Percentiles rank a stretch among this genome's conserved stretches.
Conservation (phyloP, 768 basidiomycete genomes). For the Tylopilus sp. region DNA sequence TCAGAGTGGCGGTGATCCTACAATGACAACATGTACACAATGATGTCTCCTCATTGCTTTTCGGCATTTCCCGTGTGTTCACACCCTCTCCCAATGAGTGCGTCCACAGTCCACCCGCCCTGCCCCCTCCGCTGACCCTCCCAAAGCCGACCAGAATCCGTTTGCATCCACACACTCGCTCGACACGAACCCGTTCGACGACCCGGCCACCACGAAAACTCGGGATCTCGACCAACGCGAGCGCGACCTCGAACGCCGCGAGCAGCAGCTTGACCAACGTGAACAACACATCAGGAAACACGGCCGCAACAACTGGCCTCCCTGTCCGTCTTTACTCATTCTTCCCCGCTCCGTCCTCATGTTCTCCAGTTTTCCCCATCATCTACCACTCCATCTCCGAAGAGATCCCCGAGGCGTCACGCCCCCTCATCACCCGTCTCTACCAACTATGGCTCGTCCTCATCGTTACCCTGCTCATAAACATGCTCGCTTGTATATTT, state of each 20-base stretch:
- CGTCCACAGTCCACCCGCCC: neutral
- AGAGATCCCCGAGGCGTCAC: slow-evolving; percentile 83
- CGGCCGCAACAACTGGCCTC: slow-evolving; percentile 93
- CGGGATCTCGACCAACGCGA: slow-evolving; percentile 78
- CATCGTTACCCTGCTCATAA: slow-evolving; percentile 73
- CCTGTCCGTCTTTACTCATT: slow-evolving; percentile 51
- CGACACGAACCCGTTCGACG: slow-evolving; percentile 88
- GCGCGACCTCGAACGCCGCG: slow-evolving; percentile 75
- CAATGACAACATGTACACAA: too few species aligned
- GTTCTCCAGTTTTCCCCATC: slow-evolving; percentile 76
- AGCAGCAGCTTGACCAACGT: slow-evolving; percentile 67
- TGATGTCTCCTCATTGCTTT: neutral
- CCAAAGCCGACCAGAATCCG: slow-evolving; percentile 55
- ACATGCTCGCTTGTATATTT: slow-evolving; percentile 88
- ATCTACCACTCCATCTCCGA: slow-evolving; percentile 91
- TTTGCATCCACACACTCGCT: slow-evolving; percentile 84
- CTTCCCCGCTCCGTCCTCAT: slow-evolving; percentile 16
- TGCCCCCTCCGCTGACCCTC: slow-evolving; percentile 5
- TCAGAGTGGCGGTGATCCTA: neutral
- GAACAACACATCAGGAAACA: slow-evolving; percentile 67
- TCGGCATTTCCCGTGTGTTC: slow-evolving; percentile 4
- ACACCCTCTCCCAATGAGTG: slow-evolving; percentile 19
- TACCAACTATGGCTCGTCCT: slow-evolving; percentile 96
- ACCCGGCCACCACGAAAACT: slow-evolving; percentile 41
- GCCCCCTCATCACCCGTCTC: slow-evolving; percentile 76